Percentiles rank a stretch among this genome's conserved stretches.
phyloP scores from a whole-genome alignment of 495 filamentous ascomycete species.

The Trichoderma reesei region DNA sequence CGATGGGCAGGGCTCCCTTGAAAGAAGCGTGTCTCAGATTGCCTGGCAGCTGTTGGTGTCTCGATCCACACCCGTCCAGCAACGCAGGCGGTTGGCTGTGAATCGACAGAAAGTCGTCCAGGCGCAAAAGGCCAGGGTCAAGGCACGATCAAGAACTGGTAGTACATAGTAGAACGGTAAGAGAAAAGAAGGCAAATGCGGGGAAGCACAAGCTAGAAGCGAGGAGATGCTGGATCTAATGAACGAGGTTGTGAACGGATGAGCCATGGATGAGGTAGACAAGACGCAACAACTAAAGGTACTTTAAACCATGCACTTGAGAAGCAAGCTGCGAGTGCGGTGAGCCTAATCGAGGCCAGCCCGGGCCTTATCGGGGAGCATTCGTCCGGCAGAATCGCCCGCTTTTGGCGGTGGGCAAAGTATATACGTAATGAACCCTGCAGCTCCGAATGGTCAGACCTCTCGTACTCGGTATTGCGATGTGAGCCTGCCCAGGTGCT shows the following conservation, averaged over 20 bases:
- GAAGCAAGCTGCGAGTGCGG: not conserved
- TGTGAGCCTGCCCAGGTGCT: too few species aligned
- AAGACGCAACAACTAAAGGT: not conserved
- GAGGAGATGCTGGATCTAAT: too few species aligned
- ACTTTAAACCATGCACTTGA: not conserved
- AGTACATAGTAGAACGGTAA: too few species aligned
- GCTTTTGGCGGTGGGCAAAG: not conserved
- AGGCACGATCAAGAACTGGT: too few species aligned
- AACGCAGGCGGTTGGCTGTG: too few species aligned
- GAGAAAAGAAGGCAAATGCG: too few species aligned
- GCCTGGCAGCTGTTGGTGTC: not conserved
- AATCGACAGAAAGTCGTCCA: too few species aligned
- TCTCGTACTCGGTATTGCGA: too few species aligned
- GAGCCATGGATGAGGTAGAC: not conserved
- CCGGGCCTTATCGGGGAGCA: not conserved
- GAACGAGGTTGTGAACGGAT: too few species aligned
- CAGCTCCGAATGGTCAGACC: not conserved
- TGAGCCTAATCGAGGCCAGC: not conserved
- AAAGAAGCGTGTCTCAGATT: not conserved
- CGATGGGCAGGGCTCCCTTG: not conserved
- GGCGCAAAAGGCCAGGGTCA: too few species aligned
- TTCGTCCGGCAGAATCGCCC: not conserved
- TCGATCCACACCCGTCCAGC: not conserved
- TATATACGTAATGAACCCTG: not conserved
- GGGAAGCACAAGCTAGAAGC: too few species aligned